Conservation (phyloP, 371 early-diverging fungal species). For the Capillidium heterosporum region DNA sequence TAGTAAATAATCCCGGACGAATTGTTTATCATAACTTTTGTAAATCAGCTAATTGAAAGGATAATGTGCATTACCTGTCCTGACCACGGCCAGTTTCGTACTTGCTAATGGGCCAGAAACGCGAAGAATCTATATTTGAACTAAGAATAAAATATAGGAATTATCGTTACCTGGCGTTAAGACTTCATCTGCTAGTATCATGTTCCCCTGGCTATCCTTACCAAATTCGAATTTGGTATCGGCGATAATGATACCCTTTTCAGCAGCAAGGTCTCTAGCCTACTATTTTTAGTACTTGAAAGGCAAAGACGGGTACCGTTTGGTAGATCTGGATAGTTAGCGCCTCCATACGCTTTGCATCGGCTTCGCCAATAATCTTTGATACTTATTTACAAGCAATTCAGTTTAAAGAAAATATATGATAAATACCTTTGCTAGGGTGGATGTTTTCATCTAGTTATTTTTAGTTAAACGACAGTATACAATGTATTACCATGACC, state of each 20-base stretch:
- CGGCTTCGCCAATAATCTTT: conserved; percentile 59
- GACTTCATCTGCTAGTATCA: conserved; percentile 87
- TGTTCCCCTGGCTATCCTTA: conserved; percentile 52
- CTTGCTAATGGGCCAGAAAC: conserved; percentile 82
- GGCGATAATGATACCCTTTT: conserved; percentile 88
- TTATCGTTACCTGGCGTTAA: conserved; percentile 67
- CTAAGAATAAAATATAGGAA: neutral
- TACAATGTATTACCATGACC: conserved; percentile 48
- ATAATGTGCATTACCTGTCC: conserved; percentile 32
- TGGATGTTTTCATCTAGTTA: conserved; percentile 86
- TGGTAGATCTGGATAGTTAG: conserved; percentile 21
- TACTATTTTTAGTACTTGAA: conserved; percentile 4
- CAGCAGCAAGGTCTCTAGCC: conserved; percentile 65
- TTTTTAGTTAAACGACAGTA: neutral
- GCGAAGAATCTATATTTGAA: conserved; percentile 59
- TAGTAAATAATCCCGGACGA: conserved; percentile 79
- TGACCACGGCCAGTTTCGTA: conserved; percentile 71
- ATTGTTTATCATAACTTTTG: conserved; percentile 86
- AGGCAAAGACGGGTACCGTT: neutral
- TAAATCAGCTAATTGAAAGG: neutral
- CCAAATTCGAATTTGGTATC: conserved; percentile 99
- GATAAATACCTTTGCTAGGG: conserved; percentile 47
- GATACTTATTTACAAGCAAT: conserved; percentile 23
- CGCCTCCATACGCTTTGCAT: conserved; percentile 10
- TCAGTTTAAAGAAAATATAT: conserved; percentile 4